Evolutionary conservation across 192 early-diverging fungal genomes (phyloP).

Genomic region (Umbelopsis ramanniana): DNA sequence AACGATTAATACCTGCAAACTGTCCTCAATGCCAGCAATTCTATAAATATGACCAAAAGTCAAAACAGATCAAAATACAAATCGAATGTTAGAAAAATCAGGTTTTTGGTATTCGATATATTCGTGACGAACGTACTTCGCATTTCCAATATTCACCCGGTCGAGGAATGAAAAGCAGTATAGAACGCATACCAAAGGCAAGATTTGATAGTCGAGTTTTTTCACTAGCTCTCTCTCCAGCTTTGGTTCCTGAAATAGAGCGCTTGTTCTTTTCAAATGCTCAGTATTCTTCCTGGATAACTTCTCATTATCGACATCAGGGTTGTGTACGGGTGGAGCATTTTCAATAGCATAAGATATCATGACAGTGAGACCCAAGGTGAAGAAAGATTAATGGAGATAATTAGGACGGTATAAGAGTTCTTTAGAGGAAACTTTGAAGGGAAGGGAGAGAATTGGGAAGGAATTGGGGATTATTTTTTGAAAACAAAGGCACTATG

Average conservation of each 20-base stretch:
- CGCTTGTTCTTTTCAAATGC: background rate
- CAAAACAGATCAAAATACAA: background rate
- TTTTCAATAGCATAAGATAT: background rate
- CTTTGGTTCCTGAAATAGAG: constrained; percentile 24
- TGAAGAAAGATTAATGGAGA: background rate
- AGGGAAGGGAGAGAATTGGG: background rate
- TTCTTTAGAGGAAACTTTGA: no score
- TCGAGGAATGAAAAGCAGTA: constrained; percentile 69
- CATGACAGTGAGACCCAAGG: background rate
- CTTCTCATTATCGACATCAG: background rate
- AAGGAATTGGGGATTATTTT: background rate
- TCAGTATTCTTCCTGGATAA: background rate
- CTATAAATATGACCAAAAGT: constrained; percentile 7
- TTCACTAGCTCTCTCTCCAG: constrained; percentile 47
- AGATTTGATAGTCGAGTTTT: constrained; percentile 59
- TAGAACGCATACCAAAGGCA: constrained; percentile 64
- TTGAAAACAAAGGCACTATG: background rate
- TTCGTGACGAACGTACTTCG: constrained; percentile 48
- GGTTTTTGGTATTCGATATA: background rate
- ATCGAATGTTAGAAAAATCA: background rate
- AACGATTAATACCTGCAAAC: constrained; percentile 45
- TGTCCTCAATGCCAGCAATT: constrained; percentile 34
- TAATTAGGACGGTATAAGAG: background rate
- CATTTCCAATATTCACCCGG: constrained; percentile 75
- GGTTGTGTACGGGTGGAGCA: background rate